These are phyloP conservation scores for Colletotrichum salicis DNA, from an alignment of 2,329 filamentous ascomycete genomes.

Conservation along the genomic window DNA sequence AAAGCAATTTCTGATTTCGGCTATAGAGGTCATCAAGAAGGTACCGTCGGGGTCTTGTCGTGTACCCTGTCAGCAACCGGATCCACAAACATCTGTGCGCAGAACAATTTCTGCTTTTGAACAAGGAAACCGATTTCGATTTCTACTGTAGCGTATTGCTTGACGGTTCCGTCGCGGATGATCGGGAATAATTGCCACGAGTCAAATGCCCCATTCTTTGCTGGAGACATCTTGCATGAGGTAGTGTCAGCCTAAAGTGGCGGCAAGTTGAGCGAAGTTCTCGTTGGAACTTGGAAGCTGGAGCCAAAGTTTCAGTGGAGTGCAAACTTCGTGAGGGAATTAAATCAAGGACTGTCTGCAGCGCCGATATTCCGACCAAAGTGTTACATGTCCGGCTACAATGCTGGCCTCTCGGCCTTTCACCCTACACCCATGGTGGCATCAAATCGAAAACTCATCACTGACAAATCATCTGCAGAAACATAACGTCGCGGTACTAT, in stretches of 20 bases:
- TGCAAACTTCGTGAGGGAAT: neutral
- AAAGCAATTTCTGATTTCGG: no score
- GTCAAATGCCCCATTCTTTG: conserved; percentile 4
- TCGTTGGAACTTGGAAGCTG: neutral
- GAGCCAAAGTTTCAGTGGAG: neutral
- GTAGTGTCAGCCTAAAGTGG: conserved; percentile 1
- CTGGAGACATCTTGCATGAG: conserved; percentile 3
- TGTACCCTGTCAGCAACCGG: neutral
- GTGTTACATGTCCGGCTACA: conserved; percentile 22
- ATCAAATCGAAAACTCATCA: neutral
- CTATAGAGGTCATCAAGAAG: no score
- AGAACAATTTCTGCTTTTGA: neutral
- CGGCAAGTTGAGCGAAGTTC: neutral
- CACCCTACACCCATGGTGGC: conserved; percentile 7
- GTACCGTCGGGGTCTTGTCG: no score
- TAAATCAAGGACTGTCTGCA: conserved; percentile 6
- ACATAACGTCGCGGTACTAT: neutral
- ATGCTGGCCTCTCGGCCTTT: conserved; percentile 13
- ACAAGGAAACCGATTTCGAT: neutral
- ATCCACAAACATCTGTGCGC: conserved; percentile 5
- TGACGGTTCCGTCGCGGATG: neutral
- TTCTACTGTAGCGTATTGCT: neutral
- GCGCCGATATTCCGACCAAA: conserved; percentile 16
- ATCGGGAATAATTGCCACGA: conserved; percentile 2
- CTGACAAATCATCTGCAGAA: neutral